Evolutionary conservation across 2,329 filamentous ascomycete genomes (phyloP).

Genomic region (Apiospora malaysiana): DNA sequence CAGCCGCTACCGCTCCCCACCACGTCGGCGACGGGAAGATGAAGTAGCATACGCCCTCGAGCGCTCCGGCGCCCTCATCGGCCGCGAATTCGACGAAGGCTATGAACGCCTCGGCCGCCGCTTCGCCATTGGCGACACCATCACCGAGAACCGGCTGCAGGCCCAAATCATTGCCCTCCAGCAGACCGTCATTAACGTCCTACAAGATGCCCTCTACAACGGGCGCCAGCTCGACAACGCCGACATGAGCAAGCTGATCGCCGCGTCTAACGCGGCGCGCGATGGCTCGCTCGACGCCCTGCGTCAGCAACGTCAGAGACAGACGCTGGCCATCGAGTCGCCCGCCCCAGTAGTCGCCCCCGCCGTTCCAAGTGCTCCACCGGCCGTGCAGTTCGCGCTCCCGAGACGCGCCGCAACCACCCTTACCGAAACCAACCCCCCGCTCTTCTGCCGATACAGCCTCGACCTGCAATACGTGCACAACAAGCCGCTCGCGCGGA

Average conservation of each 20-base stretch:
- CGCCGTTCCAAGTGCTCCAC: constrained; percentile 5
- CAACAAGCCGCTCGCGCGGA: constrained; percentile 32
- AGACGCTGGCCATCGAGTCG: constrained; percentile 30
- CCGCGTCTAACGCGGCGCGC: constrained; percentile 42
- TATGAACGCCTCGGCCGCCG: constrained; percentile 39
- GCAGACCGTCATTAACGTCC: constrained; percentile 44
- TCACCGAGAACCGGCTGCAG: constrained; percentile 44
- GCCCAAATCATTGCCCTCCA: constrained; percentile 45
- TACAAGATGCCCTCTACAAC: constrained; percentile 43
- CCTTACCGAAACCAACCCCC: constrained; percentile 22
- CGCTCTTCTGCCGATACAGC: constrained; percentile 43
- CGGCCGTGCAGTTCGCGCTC: constrained; percentile 21
- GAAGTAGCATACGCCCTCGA: constrained; percentile 39
- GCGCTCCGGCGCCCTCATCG: constrained; percentile 39
- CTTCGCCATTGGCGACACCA: constrained; percentile 44
- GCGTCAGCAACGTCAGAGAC: constrained; percentile 41
- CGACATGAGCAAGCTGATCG: constrained; percentile 40
- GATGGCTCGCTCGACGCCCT: constrained; percentile 43
- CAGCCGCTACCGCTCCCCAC: not conserved
- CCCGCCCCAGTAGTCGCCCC: not conserved
- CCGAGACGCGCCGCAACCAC: constrained; percentile 26
- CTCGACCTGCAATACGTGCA: constrained; percentile 37
- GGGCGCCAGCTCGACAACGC: constrained; percentile 33
- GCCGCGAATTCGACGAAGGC: constrained; percentile 42
- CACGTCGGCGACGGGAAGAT: constrained; percentile 23